Evolutionary conservation across 129 eudicot species (phyloP).

Genomic region (Escallonia herrerae): DNA sequence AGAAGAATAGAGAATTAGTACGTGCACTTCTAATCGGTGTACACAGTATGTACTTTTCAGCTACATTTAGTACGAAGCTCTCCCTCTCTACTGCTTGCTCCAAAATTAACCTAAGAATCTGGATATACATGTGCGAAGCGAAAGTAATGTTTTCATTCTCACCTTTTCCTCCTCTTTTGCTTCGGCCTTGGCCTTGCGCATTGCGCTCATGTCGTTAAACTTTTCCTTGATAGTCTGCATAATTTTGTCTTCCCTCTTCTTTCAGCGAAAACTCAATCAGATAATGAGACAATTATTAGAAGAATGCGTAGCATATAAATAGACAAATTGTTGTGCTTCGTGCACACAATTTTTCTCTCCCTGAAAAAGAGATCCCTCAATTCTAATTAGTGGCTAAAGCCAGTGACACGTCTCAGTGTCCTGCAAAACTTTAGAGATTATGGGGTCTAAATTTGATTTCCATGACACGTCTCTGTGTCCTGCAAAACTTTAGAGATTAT

Average conservation of each 20-base stretch:
- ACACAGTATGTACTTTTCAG: too few species aligned
- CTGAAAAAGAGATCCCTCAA: constrained; percentile 6
- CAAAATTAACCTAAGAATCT: too few species aligned
- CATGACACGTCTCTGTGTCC: not conserved
- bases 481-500: not conserved
- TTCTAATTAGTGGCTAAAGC: not conserved
- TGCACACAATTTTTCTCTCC: not conserved
- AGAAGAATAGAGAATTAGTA: too few species aligned
- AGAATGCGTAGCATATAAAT: not conserved
- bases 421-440: not conserved
- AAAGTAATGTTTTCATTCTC: not conserved
- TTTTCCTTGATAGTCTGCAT: constrained; percentile 85
- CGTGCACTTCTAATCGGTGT: too few species aligned
- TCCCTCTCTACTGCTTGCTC: too few species aligned
- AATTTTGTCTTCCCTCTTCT: constrained; percentile 8
- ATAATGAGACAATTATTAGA: not conserved
- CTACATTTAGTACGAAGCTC: too few species aligned
- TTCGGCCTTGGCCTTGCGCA: constrained; percentile 61
- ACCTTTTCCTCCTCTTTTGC: constrained; percentile 71
- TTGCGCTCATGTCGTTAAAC: constrained; percentile 40
- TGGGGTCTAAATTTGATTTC: not conserved
- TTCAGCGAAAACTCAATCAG: constrained; percentile 4
- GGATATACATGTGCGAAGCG: too few species aligned
- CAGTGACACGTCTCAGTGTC: not conserved
- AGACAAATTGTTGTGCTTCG: not conserved